Percentiles rank a stretch among this genome's conserved stretches.
Evolutionary conservation across 1,284 basidiomycete genomes (phyloP).

Genomic region (Irpex lacteus): DNA sequence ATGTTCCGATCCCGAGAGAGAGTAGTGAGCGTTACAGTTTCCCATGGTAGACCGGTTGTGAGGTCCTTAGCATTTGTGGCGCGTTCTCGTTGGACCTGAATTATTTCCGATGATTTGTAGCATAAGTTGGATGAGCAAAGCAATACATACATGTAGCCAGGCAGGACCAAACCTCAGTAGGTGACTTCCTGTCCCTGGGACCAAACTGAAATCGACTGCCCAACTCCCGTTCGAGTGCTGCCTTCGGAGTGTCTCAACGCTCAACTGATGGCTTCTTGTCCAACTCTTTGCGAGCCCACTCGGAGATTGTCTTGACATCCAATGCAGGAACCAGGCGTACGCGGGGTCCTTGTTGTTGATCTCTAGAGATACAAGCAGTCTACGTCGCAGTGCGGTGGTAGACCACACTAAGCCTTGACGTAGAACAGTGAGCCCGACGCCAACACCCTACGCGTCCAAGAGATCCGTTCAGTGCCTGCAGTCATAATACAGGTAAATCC

Average conservation of each 20-base stretch:
- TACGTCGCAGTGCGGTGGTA: conserved; percentile 76
- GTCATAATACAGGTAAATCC: conserved; percentile 16
- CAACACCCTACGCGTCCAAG: conserved; percentile 63
- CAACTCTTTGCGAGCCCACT: conserved; percentile 36
- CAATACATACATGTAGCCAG: conserved; percentile 86
- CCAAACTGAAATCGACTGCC: conserved; percentile 86
- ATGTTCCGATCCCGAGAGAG: conserved; percentile 82
- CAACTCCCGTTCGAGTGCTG: conserved; percentile 88
- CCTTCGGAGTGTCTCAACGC: conserved; percentile 90
- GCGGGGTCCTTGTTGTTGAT: conserved; percentile 95
- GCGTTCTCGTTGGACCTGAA: conserved; percentile 89
- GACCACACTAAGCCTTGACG: conserved; percentile 72
- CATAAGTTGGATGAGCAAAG: not conserved
- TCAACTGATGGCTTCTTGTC: conserved; percentile 86
- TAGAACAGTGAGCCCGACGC: conserved; percentile 76
- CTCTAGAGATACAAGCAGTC: conserved; percentile 93
- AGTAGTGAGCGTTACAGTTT: conserved; percentile 94
- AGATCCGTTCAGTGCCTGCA: conserved; percentile 7
- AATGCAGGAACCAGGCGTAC: conserved; percentile 96
- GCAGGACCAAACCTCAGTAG: conserved; percentile 88
- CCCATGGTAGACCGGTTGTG: conserved; percentile 93
- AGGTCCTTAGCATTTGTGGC: conserved; percentile 92
- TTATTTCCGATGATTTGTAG: not conserved
- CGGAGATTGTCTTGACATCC: conserved; percentile 80
- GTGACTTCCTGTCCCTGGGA: conserved; percentile 95